phyloP scores from a whole-genome alignment of 2,329 filamentous ascomycete species.

The Trichophyton mentagrophytes region DNA sequence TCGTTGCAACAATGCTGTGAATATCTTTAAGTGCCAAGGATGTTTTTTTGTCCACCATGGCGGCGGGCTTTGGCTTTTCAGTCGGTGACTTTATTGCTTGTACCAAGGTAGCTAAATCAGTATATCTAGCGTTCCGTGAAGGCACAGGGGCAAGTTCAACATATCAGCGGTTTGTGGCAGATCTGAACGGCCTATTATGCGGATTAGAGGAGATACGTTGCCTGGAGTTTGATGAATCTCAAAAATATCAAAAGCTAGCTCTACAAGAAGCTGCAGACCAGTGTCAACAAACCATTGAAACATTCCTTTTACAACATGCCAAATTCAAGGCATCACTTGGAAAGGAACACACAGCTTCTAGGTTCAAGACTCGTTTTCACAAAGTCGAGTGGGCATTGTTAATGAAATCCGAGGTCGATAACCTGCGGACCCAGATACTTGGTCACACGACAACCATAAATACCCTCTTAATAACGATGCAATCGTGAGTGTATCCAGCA shows the following conservation, averaged over 20 bases:
- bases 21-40: neutral
- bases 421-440: constrained; percentile 6
- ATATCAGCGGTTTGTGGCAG: constrained; percentile 3
- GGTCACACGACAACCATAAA: constrained; percentile 8
- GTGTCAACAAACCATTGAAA: neutral
- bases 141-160: neutral
- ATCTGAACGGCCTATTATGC: neutral
- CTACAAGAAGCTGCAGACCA: neutral
- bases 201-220: constrained; percentile 1
- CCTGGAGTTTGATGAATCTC: constrained; percentile 2
- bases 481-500: neutral
- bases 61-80: constrained; percentile 8
- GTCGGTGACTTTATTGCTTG: constrained; percentile 10
- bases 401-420: constrained; percentile 5
- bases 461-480: constrained; percentile 8
- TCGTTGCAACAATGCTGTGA: neutral
- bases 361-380: neutral
- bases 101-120: constrained; percentile 3
- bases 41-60: constrained; percentile 1
- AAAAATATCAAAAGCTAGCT: neutral
- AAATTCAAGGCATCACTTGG: constrained; percentile 5
- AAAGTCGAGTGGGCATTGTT: constrained; percentile 10
- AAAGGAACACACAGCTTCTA: neutral
- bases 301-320: neutral
- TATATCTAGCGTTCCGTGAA: constrained; percentile 5